Percentiles rank a stretch among this genome's conserved stretches.
phyloP scores from a whole-genome alignment of 306 rosid species.

The Vigna radiata region DNA sequence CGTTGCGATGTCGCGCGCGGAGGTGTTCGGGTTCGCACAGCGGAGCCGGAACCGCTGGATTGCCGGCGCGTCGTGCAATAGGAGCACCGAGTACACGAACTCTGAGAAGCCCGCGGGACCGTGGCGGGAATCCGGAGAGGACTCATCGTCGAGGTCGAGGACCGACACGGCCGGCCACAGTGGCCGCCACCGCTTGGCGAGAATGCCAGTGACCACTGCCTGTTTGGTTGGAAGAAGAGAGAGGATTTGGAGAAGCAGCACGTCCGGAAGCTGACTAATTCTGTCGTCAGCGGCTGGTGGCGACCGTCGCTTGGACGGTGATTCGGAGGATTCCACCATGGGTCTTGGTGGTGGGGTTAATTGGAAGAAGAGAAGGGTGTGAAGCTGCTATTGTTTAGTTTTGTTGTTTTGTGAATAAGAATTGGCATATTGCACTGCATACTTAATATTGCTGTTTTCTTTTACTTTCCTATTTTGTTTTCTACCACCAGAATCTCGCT shows the following conservation, averaged over 20 bases:
- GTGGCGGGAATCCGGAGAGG: not conserved
- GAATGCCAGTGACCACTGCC: constrained; percentile 45
- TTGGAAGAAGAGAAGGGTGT: not conserved
- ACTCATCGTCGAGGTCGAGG: constrained; percentile 38
- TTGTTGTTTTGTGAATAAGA: not conserved
- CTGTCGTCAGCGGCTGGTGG: not conserved
- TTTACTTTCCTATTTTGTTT: too few relatives aligned
- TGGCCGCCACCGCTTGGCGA: constrained; percentile 48
- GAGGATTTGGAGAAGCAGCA: constrained; percentile 48
- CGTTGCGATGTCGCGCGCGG: not conserved
- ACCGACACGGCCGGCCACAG: constrained; percentile 39
- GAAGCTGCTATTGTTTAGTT: not conserved
- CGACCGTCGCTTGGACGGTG: not conserved
- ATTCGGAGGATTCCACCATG: constrained; percentile 22
- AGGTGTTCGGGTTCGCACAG: not conserved
- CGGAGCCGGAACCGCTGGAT: constrained; percentile 33
- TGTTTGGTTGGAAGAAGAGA: constrained; percentile 48
- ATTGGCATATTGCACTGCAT: not conserved
- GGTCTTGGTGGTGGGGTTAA: constrained; percentile 1
- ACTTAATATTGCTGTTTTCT: not conserved
- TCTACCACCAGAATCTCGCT: not conserved
- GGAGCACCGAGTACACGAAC: constrained; percentile 36
- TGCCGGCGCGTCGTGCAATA: constrained; percentile 5
- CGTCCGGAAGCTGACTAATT: constrained; percentile 45
- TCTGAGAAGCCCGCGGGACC: not conserved